These are phyloP conservation scores for Tetrahymena malaccensis DNA, from an alignment of 73 alveolate species.

Conservation along the genomic window DNA sequence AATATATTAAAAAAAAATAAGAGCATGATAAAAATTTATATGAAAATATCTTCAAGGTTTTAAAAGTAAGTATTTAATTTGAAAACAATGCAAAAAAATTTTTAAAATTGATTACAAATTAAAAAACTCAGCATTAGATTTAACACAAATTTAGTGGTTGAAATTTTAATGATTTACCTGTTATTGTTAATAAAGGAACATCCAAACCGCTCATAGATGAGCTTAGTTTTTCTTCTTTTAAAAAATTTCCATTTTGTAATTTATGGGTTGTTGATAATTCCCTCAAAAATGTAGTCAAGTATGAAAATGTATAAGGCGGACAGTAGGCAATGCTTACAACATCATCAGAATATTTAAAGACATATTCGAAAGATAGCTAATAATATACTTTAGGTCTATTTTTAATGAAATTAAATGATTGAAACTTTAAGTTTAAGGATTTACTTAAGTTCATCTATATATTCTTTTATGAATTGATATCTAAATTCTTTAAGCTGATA, in stretches of 20 bases:
- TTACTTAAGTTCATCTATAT: neutral
- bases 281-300: conserved; percentile 3
- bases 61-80: too few relatives aligned
- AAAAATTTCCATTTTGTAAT: neutral
- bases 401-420: neutral
- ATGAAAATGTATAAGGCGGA: conserved; percentile 28
- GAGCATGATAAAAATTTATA: too few relatives aligned
- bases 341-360: neutral
- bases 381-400: conserved; percentile 14
- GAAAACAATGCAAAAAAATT: too few relatives aligned
- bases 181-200: conserved; percentile 9
- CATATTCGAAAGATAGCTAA: neutral
- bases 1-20: too few relatives aligned
- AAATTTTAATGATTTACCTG: neutral
- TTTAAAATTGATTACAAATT: too few relatives aligned
- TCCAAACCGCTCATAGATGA: conserved; percentile 12
- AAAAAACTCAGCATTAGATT: too few relatives aligned
- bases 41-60: too few relatives aligned
- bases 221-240: neutral
- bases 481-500: conserved; percentile 29
- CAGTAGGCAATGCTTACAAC: conserved; percentile 15
- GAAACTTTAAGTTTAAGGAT: neutral
- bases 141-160: neutral
- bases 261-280: neutral
- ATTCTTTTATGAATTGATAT: conserved; percentile 33